phyloP scores from a whole-genome alignment of 768 basidiomycete species.

The Suillus subaureus region DNA sequence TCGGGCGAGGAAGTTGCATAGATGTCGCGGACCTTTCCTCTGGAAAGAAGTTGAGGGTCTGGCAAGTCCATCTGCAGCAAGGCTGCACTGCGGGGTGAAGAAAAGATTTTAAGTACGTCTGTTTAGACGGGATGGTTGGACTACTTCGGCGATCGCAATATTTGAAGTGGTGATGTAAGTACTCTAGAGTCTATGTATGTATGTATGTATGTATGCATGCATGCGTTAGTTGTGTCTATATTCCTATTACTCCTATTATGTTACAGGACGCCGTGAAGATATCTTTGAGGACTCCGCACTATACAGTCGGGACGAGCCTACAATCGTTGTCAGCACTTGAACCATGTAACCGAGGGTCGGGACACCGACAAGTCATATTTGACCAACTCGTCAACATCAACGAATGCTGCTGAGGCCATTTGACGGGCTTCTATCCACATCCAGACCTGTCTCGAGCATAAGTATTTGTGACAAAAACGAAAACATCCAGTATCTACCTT shows the following conservation, averaged over 20 bases:
- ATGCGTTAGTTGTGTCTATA: background rate
- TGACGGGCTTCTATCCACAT: conserved; percentile 91
- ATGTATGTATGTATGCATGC: background rate
- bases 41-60: conserved; percentile 70
- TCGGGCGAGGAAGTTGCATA: conserved; percentile 74
- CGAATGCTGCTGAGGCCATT: conserved; percentile 75
- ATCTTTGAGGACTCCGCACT: conserved; percentile 4
- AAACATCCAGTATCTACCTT: conserved; percentile 58
- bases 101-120: background rate
- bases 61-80: conserved; percentile 61
- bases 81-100: conserved; percentile 30
- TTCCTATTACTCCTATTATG: conserved; percentile 1
- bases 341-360: conserved; percentile 1
- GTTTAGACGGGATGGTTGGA: background rate
- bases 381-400: conserved; percentile 83
- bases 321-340: conserved; percentile 17
- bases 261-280: background rate
- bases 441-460: conserved; percentile 65
- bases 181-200: conserved; percentile 1
- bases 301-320: conserved; percentile 58
- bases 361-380: conserved; percentile 82
- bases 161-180: conserved; percentile 1
- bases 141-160: background rate
- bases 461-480: conserved; percentile 7
- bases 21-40: conserved; percentile 96